Evolutionary conservation across 2,329 filamentous ascomycete species (phyloP).

Genomic region (Knufia petricola): DNA sequence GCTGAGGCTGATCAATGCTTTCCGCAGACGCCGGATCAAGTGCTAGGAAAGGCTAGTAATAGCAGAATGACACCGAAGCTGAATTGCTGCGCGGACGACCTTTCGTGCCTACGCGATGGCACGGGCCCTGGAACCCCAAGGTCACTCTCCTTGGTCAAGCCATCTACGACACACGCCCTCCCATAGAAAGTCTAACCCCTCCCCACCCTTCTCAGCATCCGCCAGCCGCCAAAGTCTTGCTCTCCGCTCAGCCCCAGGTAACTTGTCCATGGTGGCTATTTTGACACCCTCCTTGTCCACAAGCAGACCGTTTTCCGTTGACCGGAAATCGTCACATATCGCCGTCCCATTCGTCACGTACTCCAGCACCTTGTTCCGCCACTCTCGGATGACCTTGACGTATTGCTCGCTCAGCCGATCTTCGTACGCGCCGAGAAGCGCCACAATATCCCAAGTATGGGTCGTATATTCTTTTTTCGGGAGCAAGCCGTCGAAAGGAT

Average conservation of each 20-base stretch:
- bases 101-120: too few relatives aligned
- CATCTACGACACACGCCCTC: slow-evolving; percentile 4
- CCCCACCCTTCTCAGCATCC: background rate
- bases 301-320: background rate
- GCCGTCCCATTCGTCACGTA: background rate
- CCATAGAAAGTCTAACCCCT: slow-evolving; percentile 1
- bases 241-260: background rate
- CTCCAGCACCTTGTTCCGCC: background rate
- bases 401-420: background rate
- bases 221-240: background rate
- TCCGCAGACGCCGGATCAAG: too few relatives aligned
- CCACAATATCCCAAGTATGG: slow-evolving; percentile 4
- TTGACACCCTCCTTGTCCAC: background rate
- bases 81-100: too few relatives aligned
- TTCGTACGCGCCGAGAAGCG: background rate
- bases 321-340: background rate
- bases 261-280: background rate
- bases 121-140: too few relatives aligned
- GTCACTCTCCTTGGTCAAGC: background rate
- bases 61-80: too few relatives aligned
- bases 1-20: too few relatives aligned
- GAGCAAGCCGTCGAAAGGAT: background rate
- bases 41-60: too few relatives aligned
- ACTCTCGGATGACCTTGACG: background rate
- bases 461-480: background rate